Conservation (phyloP, 441 rosid genomes). For the Hura crepitans region DNA sequence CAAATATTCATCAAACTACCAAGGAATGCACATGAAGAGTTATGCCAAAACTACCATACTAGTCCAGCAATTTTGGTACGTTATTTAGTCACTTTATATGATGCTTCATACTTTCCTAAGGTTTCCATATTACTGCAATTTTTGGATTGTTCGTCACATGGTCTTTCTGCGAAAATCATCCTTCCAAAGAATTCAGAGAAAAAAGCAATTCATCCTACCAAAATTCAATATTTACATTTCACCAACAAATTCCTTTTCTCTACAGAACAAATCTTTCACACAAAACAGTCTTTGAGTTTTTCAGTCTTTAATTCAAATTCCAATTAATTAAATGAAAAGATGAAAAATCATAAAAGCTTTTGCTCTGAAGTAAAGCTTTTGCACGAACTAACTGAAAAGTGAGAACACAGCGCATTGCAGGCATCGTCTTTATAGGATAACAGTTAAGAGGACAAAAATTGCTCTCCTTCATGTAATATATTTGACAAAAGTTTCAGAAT, state of each 20-base stretch:
- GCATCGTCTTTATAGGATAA: neutral
- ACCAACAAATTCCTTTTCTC: neutral
- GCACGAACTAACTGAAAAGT: neutral
- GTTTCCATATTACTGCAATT: neutral
- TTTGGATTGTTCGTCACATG: neutral
- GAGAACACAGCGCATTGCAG: neutral
- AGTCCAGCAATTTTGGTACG: slow-evolving; percentile 4
- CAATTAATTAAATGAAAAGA: neutral
- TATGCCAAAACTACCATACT: neutral
- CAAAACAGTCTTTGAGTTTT: no score
- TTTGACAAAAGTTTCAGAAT: no score
- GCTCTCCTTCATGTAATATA: no score
- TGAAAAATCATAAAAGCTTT: neutral
- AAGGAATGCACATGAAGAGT: slow-evolving; percentile 5
- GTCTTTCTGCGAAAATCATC: neutral
- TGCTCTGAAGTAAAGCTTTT: neutral
- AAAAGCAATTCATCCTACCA: no score
- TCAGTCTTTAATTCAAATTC: no score
- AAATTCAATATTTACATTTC: neutral
- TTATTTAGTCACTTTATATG: neutral
- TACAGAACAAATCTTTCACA: no score
- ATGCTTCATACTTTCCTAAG: neutral
- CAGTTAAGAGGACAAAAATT: neutral
- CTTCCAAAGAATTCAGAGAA: neutral
- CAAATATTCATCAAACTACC: no score